Conservation (phyloP, 495 filamentous ascomycete genomes). For the Hypoxylon intermedium region DNA sequence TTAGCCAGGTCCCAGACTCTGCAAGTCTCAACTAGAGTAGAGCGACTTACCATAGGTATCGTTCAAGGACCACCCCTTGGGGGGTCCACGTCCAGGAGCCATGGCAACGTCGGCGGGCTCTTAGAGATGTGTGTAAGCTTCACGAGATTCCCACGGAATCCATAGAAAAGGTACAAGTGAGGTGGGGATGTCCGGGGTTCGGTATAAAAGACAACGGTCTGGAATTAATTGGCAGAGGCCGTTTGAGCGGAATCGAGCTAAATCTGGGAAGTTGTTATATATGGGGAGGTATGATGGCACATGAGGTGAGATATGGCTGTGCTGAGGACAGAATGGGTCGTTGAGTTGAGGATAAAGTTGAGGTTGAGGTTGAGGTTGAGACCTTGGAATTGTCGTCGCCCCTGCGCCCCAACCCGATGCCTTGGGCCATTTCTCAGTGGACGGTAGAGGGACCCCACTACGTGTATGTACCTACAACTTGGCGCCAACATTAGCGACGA, state of each 20-base stretch:
- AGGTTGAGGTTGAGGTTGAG: too few relatives aligned
- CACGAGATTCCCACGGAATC: conserved; percentile 9
- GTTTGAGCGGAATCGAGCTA: too few relatives aligned
- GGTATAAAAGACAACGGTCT: neutral
- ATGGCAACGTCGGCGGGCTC: conserved; percentile 10
- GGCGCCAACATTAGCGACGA: too few relatives aligned
- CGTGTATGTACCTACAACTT: too few relatives aligned
- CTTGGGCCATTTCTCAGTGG: conserved; percentile 14
- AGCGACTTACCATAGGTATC: conserved; percentile 43
- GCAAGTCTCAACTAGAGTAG: neutral
- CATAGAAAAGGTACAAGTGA: neutral
- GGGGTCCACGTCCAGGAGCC: conserved; percentile 29
- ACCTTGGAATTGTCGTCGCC: neutral
- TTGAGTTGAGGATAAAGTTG: too few relatives aligned
- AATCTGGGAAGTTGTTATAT: too few relatives aligned
- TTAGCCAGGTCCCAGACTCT: conserved; percentile 6
- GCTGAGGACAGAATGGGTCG: too few relatives aligned
- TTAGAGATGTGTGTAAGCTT: neutral
- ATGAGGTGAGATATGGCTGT: too few relatives aligned
- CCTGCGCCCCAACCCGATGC: conserved; percentile 9
- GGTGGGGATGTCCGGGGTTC: neutral
- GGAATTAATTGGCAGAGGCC: too few relatives aligned
- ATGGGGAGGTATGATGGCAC: too few relatives aligned
- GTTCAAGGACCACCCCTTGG: conserved; percentile 41
- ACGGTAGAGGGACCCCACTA: neutral